Percentiles rank a stretch among this genome's conserved stretches.
phyloP scores from a whole-genome alignment of 1,284 basidiomycete genomes.

The Moesziomyces sp. region DNA sequence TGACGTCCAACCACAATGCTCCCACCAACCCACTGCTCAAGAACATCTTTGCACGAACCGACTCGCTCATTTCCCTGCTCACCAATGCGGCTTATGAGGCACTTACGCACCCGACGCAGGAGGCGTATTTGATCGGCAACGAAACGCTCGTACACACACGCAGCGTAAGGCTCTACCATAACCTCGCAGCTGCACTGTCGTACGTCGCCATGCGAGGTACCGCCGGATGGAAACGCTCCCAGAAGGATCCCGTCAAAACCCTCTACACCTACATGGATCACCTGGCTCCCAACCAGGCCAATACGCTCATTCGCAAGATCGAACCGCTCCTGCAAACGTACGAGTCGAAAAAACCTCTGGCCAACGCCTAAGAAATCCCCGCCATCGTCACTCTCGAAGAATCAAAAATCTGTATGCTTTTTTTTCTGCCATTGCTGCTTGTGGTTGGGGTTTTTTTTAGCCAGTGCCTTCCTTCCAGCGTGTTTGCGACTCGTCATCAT shows the following conservation, averaged over 20 bases:
- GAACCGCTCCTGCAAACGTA: constrained; percentile 34
- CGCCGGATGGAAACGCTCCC: neutral
- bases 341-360: neutral
- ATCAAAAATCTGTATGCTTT: no score
- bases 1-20: neutral
- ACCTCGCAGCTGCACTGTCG: constrained; percentile 4
- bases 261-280: constrained; percentile 28
- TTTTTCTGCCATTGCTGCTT: neutral
- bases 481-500: constrained; percentile 39
- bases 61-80: constrained; percentile 29
- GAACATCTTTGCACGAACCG: constrained; percentile 7
- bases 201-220: constrained; percentile 24
- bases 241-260: constrained; percentile 14
- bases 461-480: constrained; percentile 54
- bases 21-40: constrained; percentile 19
- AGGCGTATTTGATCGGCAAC: neutral
- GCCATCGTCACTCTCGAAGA: neutral
- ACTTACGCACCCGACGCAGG: neutral
- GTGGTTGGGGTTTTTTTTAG: neutral
- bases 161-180: neutral
- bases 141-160: neutral
- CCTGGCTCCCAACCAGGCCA: constrained; percentile 5
- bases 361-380: neutral
- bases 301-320: constrained; percentile 13
- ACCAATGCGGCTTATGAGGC: neutral